phyloP scores from a whole-genome alignment of 169 alveolate species.

The Plasmodium vivax region DNA sequence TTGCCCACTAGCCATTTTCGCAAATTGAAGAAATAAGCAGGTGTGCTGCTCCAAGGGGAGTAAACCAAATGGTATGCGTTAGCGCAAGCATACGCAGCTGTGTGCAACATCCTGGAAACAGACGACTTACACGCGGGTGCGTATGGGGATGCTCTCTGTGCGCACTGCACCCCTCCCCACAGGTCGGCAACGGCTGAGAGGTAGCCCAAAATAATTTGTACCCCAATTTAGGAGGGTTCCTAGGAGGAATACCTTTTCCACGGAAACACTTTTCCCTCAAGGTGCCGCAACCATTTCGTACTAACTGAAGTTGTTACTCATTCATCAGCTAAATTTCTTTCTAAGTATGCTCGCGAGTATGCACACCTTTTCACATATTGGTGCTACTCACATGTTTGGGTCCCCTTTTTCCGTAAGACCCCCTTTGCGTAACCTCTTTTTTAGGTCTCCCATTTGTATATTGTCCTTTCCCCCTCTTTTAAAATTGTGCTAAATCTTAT shows the following conservation, averaged over 20 bases:
- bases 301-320: background rate
- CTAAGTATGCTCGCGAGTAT: background rate
- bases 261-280: background rate
- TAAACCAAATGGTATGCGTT: background rate
- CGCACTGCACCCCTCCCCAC: background rate
- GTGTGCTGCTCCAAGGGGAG: background rate
- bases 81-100: background rate
- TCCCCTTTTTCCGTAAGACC: background rate
- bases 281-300: background rate
- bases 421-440: background rate
- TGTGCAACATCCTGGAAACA: background rate
- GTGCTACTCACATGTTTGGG: background rate
- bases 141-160: background rate
- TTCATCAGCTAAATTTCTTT: background rate
- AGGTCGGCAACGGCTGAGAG: background rate
- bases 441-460: background rate
- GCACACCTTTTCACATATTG: background rate
- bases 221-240: background rate
- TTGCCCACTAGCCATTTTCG: background rate
- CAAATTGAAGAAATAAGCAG: background rate
- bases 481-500: background rate
- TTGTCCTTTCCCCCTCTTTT: background rate
- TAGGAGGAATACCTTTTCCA: background rate
- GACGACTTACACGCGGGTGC: background rate
- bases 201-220: background rate